Evolutionary conservation across 192 early-diverging fungal species (phyloP), one percentile per base, ranked within the genome.

Genomic region (Linnemannia hyalina): DNA sequence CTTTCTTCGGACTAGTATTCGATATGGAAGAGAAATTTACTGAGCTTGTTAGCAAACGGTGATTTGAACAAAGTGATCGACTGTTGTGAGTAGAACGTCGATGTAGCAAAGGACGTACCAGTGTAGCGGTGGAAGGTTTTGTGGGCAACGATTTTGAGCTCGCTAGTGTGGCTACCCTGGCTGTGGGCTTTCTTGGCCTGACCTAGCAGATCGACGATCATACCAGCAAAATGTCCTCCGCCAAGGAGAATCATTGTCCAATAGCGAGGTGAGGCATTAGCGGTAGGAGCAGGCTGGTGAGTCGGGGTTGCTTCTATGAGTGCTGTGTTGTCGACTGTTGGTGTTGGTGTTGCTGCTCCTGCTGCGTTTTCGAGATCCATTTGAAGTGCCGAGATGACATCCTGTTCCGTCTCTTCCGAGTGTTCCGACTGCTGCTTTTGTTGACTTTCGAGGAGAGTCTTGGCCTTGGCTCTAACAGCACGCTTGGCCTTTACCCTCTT

Each of bases 121-220:
- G 97, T 99, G 87, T 99, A 99, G 41, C 98, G 91, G 85, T 97
- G 97, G 75, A 98, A 93, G 18, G 97, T 96, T 89, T 98, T 99
- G 91, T 98, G 97, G 0, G 86, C 92, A 0, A 96, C 52, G 44
- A 94, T 81, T 38, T 88, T 80, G 41, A 92, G 74, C 49, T 57
- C 76, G 47, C 68, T 79, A 63, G 32, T 81, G 42, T 71, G 41
- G 36, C 40, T 71, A 8, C 70, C 70, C 16, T 71, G 70, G n/a
- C 70, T n/a, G 40, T 38, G 47, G 10, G 42, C 32, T 38, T 75
- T 75, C 16, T 46, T n/a, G 6, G 32, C 18, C 35, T 75, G 32
- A 6, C 74, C 77, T 41, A 20, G 80, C 57, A 93, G 89, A 85
- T 97, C 96, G 70, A 97, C 89, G 8, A 99, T 92, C 13, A 94